Conservation (phyloP, 768 basidiomycete species). For the Trametes cinnabarina region DNA sequence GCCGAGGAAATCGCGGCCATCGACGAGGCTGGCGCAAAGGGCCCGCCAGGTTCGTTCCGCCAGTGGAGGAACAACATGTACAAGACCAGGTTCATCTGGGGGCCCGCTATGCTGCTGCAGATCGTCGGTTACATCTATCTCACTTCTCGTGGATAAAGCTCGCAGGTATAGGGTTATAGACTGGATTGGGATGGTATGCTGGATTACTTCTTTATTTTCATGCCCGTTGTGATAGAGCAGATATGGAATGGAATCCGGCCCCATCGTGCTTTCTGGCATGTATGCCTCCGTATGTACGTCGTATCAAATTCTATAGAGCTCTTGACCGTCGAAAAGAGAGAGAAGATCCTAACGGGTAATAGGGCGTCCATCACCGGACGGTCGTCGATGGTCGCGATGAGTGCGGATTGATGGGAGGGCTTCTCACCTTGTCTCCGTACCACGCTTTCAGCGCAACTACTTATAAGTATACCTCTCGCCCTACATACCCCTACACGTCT, state of each 20-base stretch:
- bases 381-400: too few relatives aligned
- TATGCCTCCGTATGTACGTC: too few relatives aligned
- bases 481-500: not conserved
- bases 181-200: not conserved
- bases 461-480: not conserved
- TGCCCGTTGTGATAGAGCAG: too few relatives aligned
- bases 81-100: slow-evolving; percentile 1
- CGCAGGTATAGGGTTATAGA: not conserved
- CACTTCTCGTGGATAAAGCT: not conserved
- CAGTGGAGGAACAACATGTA: slow-evolving; percentile 1
- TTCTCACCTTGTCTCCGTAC: not conserved
- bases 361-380: too few relatives aligned
- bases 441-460: not conserved
- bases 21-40: slow-evolving; percentile 58
- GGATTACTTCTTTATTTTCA: too few relatives aligned
- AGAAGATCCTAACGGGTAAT: too few relatives aligned
- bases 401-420: not conserved
- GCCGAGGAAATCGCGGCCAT: slow-evolving; percentile 60
- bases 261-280: too few relatives aligned
- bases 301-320: too few relatives aligned
- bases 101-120: not conserved
- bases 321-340: too few relatives aligned
- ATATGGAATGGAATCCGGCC: too few relatives aligned
- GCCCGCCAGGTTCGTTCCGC: slow-evolving; percentile 34
- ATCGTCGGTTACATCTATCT: not conserved